Evolutionary conservation across 2,329 filamentous ascomycete species (phyloP).

Genomic region (Lasiodiplodia gonubiensis): DNA sequence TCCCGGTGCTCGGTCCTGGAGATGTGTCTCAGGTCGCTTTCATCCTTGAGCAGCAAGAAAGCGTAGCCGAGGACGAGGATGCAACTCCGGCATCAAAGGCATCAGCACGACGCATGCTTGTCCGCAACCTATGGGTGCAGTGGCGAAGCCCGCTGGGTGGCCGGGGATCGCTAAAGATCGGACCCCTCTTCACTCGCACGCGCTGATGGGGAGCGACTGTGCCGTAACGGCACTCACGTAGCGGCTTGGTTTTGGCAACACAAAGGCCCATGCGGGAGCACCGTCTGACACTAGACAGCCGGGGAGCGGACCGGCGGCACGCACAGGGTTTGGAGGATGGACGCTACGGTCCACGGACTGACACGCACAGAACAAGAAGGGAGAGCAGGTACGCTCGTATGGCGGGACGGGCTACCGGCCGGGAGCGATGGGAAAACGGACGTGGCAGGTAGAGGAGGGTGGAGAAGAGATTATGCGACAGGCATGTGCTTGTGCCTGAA

Average conservation of each 20-base stretch:
- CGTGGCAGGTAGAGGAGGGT: constrained; percentile 18
- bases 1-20: constrained; percentile 61
- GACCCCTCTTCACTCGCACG: constrained; percentile 64
- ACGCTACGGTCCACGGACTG: not conserved
- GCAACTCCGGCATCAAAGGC: constrained; percentile 23
- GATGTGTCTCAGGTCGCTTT: constrained; percentile 71
- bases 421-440: not conserved
- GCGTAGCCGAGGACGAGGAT: constrained; percentile 51
- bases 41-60: constrained; percentile 61
- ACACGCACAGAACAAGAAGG: not conserved
- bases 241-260: not conserved
- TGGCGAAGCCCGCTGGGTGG: constrained; percentile 94
- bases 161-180: constrained; percentile 83
- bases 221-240: not conserved
- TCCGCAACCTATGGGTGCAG: constrained; percentile 76
- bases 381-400: not conserved
- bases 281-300: not conserved
- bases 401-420: not conserved
- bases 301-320: constrained; percentile 11
- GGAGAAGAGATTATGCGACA: constrained; percentile 16
- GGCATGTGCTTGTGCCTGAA: constrained; percentile 20
- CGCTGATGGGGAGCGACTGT: constrained; percentile 34
- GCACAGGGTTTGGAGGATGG: constrained; percentile 7
- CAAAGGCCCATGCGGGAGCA: not conserved
- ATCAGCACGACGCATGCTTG: constrained; percentile 67